Percentiles rank a stretch among this genome's conserved stretches.
These are phyloP conservation scores for Xylaria sp. DNA, from an alignment of 2,329 filamentous ascomycete species.

Conservation along the genomic window DNA sequence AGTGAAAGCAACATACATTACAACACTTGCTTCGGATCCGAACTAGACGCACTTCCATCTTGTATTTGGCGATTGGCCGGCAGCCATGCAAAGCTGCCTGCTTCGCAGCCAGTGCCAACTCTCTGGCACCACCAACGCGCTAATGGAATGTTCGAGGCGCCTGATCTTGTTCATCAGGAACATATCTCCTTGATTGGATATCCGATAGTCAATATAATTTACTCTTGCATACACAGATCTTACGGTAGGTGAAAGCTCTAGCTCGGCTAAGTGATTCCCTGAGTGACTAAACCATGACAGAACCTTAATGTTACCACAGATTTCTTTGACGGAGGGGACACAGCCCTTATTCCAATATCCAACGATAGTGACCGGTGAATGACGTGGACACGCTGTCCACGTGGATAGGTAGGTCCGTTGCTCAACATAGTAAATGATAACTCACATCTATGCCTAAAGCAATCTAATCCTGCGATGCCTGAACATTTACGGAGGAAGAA, in stretches of 20 bases:
- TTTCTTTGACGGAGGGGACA: neutral
- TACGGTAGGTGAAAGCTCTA: neutral
- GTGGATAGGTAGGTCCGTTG: slow-evolving; percentile 16
- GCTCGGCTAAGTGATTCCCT: slow-evolving; percentile 3
- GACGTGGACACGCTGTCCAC: slow-evolving; percentile 33
- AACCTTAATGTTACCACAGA: slow-evolving; percentile 4
- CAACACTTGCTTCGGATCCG: slow-evolving; percentile 19
- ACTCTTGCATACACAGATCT: slow-evolving; percentile 15
- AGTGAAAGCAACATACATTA: slow-evolving; percentile 17
- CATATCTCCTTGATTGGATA: slow-evolving; percentile 6
- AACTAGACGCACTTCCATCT: slow-evolving; percentile 5
- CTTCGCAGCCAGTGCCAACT: slow-evolving; percentile 10
- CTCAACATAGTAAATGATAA: slow-evolving; percentile 28
- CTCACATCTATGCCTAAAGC: slow-evolving; percentile 34
- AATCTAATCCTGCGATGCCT: slow-evolving; percentile 21
- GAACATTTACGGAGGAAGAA: neutral
- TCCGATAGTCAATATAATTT: neutral
- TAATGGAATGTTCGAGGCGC: slow-evolving; percentile 10
- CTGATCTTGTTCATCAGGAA: neutral
- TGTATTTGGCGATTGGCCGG: slow-evolving; percentile 1
- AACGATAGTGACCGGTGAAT: slow-evolving; percentile 9
- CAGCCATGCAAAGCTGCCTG: slow-evolving; percentile 7
- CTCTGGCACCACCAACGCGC: slow-evolving; percentile 17
- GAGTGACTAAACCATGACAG: slow-evolving; percentile 7
- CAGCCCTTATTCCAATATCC: neutral